These are phyloP conservation scores for Cerioporus squamosus DNA, from an alignment of 1,284 basidiomycete genomes.

Conservation along the genomic window DNA sequence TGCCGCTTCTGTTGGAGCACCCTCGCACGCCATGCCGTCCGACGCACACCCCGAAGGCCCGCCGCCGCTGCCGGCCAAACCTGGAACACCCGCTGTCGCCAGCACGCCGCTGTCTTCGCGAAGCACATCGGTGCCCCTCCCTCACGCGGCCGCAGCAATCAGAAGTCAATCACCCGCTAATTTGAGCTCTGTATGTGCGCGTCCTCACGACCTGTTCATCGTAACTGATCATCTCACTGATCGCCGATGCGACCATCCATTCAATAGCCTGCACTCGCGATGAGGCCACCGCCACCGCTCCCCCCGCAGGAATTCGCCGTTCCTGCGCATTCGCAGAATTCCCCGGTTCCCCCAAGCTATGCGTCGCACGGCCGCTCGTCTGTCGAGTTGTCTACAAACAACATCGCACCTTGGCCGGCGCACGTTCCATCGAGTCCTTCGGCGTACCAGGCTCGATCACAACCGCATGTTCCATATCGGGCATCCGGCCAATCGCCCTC, in stretches of 20 bases:
- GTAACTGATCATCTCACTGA: conserved; percentile 15
- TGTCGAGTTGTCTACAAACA: conserved; percentile 14
- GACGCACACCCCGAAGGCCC: conserved; percentile 34
- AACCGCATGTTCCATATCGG: conserved; percentile 8
- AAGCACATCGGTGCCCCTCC: conserved; percentile 24
- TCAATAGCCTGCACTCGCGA: conserved; percentile 36
- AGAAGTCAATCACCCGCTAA: conserved; percentile 15
- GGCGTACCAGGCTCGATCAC: conserved; percentile 22
- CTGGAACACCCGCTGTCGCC: conserved; percentile 33
- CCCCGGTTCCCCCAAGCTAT: conserved; percentile 31
- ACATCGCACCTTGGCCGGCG: conserved; percentile 14
- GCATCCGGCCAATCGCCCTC: conserved; percentile 11
- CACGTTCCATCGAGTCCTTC: conserved; percentile 15
- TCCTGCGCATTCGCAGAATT: conserved; percentile 21
- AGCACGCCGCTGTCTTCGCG: conserved; percentile 19
- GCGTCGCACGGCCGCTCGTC: conserved; percentile 21
- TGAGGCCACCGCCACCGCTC: conserved; percentile 46
- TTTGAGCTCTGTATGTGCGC: conserved; percentile 24
- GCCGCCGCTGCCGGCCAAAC: conserved; percentile 53
- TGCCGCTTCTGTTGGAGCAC: conserved; percentile 19
- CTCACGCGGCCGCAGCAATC: conserved; percentile 7
- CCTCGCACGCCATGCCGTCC: conserved; percentile 27
- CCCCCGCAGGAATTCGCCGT: conserved; percentile 33
- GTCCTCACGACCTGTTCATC: conserved; percentile 7
- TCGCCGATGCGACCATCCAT: conserved; percentile 6